Evolutionary conservation across 192 early-diverging fungal species (phyloP).

Genomic region (Allomyces arbusculus): DNA sequence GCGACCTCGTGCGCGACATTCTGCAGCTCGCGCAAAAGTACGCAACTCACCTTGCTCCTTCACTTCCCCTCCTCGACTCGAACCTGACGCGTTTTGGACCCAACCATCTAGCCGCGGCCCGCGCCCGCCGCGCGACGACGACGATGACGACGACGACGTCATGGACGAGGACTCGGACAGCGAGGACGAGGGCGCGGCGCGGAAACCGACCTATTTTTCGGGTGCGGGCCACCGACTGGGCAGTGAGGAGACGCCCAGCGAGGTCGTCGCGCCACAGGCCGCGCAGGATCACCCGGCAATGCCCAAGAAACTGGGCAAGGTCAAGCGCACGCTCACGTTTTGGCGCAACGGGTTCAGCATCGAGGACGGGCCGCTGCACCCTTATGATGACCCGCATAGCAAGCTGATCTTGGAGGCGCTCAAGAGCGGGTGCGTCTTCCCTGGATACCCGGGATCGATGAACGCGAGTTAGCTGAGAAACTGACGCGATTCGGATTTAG

Average conservation of each 20-base stretch:
- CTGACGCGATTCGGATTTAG: constrained; percentile 13
- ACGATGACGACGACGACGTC: constrained; percentile 6
- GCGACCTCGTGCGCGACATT: constrained; percentile 45
- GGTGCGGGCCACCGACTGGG: not conserved
- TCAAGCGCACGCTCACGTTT: constrained; percentile 63
- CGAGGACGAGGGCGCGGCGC: constrained; percentile 1
- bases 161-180: constrained; percentile 6
- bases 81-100: constrained; percentile 1
- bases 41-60: constrained; percentile 8
- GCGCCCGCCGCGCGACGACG: constrained; percentile 3
- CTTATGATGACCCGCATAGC: constrained; percentile 72
- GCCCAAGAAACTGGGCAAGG: constrained; percentile 16
- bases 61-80: constrained; percentile 12
- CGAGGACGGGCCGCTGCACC: constrained; percentile 73
- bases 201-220: not conserved
- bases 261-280: constrained; percentile 7
- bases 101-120: constrained; percentile 1
- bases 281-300: constrained; percentile 2
- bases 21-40: constrained; percentile 54
- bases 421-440: constrained; percentile 56
- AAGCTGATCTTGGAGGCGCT: constrained; percentile 67
- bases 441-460: too few species aligned
- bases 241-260: constrained; percentile 3
- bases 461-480: not conserved
- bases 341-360: constrained; percentile 93